phyloP scores from a whole-genome alignment of 305 asterid species.

The Rubia balearica region DNA sequence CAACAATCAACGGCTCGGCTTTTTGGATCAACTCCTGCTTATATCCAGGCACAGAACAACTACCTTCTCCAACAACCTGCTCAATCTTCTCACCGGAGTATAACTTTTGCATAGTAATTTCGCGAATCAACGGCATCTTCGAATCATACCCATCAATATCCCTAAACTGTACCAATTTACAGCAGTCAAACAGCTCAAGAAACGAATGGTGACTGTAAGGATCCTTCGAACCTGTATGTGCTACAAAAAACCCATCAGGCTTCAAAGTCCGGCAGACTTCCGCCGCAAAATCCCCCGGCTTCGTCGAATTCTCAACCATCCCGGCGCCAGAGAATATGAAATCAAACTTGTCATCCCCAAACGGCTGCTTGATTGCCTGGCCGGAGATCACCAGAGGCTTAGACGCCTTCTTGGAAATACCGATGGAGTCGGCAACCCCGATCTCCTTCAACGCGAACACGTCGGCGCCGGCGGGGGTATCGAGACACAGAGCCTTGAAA shows the following conservation, averaged over 20 bases:
- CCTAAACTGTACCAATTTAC: slow-evolving; percentile 64
- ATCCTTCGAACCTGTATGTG: slow-evolving; percentile 71
- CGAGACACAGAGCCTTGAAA: slow-evolving; percentile 67
- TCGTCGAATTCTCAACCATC: slow-evolving; percentile 60
- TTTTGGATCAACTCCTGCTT: slow-evolving; percentile 54
- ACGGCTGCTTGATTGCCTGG: slow-evolving; percentile 62
- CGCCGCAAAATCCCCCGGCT: slow-evolving; percentile 50
- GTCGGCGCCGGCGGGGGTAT: slow-evolving; percentile 66
- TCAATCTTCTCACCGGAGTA: slow-evolving; percentile 20
- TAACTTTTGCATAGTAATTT: slow-evolving; percentile 58
- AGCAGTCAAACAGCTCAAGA: slow-evolving; percentile 64
- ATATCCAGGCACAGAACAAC: slow-evolving; percentile 62
- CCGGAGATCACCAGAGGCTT: slow-evolving; percentile 75
- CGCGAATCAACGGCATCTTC: slow-evolving; percentile 47
- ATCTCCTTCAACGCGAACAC: slow-evolving; percentile 77
- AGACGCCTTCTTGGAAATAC: slow-evolving; percentile 55
- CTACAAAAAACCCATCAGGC: slow-evolving; percentile 86
- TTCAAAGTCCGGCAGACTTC: slow-evolving; percentile 75
- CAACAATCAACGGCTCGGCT: slow-evolving; percentile 81
- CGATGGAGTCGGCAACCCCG: slow-evolving; percentile 72
- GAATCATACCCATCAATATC: slow-evolving; percentile 50
- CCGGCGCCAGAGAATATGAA: slow-evolving; percentile 75
- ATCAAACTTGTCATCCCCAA: slow-evolving; percentile 47
- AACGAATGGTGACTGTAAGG: slow-evolving; percentile 77
- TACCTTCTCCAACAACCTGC: slow-evolving; percentile 13